phyloP scores from a whole-genome alignment of 345 rosid genomes.

The Eucalyptus marginata region DNA sequence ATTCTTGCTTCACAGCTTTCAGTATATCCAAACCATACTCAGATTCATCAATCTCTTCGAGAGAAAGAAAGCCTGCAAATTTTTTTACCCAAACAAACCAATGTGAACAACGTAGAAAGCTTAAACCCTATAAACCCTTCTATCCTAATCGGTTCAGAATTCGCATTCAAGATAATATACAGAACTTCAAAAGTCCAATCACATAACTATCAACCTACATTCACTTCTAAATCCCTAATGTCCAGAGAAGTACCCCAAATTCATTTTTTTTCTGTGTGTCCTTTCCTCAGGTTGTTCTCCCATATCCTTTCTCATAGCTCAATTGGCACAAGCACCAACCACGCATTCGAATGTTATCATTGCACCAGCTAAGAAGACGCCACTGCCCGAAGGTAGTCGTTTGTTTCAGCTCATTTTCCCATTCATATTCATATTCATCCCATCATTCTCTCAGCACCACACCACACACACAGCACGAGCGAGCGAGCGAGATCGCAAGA shows the following conservation, averaged over 20 bases:
- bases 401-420: not conserved
- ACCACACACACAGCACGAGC: not conserved
- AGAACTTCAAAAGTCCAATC: not conserved
- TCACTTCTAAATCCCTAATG: not conserved
- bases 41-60: conserved; percentile 83
- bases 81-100: not conserved
- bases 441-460: not conserved
- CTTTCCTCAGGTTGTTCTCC: not conserved
- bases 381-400: not conserved
- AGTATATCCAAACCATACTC: conserved; percentile 41
- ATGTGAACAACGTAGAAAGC: not conserved
- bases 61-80: conserved; percentile 67
- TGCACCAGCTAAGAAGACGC: not conserved
- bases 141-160: not conserved
- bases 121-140: not conserved
- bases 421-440: not conserved
- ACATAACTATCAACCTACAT: not conserved
- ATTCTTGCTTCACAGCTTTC: conserved; percentile 8
- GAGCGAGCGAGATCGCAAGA: not conserved
- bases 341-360: not conserved
- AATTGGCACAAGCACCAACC: not conserved
- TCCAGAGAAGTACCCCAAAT: not conserved
- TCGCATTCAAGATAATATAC: not conserved
- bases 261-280: not conserved
- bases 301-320: not conserved